Evolutionary conservation across 352 stramenopile species (phyloP).

Genomic region (Peronosclerospora sorghi): DNA sequence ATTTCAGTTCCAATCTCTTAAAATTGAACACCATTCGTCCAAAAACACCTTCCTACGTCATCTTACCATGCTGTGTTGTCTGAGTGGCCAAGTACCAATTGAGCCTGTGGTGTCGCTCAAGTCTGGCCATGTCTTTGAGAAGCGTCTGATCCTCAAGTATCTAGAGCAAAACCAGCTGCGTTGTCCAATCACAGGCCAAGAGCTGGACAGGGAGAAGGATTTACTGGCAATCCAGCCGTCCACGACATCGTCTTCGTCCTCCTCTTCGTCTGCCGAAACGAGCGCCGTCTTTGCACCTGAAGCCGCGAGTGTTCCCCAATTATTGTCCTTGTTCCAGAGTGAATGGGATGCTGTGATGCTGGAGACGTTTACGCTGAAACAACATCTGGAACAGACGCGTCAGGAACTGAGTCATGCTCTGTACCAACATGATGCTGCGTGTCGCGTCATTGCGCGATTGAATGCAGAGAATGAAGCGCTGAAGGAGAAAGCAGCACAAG

Average conservation of each 20-base stretch:
- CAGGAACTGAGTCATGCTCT: constrained; percentile 90
- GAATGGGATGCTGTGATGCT: constrained; percentile 92
- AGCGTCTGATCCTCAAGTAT: constrained; percentile 76
- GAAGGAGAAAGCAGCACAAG: constrained; percentile 20
- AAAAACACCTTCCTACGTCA: constrained; percentile 1
- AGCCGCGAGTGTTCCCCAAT: constrained; percentile 44
- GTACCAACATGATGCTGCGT: constrained; percentile 95
- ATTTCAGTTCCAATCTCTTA: too few species aligned
- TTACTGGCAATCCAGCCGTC: constrained; percentile 45
- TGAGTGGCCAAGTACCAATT: constrained; percentile 72
- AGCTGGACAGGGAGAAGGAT: constrained; percentile 49
- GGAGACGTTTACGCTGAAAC: constrained; percentile 90
- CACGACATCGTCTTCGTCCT: constrained; percentile 4
- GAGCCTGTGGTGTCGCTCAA: constrained; percentile 80
- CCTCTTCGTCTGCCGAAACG: background rate
- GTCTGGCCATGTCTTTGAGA: constrained; percentile 83
- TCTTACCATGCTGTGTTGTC: constrained; percentile 52
- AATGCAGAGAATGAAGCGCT: constrained; percentile 64
- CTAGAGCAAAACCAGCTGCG: constrained; percentile 52
- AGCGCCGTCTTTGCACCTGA: constrained; percentile 25
- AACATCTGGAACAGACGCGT: constrained; percentile 90
- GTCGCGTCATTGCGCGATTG: constrained; percentile 90
- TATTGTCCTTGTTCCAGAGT: constrained; percentile 76
- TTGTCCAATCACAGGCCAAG: constrained; percentile 61
- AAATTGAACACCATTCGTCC: constrained; percentile 3